A percentile compares a stretch with the other conserved stretches of the same genome.
Conservation (phyloP, 106 monocot species). For the Narthecium ossifragum region DNA sequence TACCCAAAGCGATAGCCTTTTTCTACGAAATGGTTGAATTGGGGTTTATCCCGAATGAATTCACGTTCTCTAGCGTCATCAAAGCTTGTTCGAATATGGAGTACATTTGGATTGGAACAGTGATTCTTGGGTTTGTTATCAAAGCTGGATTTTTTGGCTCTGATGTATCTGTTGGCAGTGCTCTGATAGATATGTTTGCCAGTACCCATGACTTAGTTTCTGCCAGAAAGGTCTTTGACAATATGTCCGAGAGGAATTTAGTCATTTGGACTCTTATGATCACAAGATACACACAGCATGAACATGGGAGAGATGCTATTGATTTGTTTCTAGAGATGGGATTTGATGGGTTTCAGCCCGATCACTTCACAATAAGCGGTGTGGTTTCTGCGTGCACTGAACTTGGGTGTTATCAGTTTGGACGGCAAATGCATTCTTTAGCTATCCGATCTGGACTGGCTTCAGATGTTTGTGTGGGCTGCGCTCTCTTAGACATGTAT, state of each 20-base stretch:
- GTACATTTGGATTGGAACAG: slow-evolving; percentile 14
- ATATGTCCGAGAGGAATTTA: slow-evolving; percentile 41
- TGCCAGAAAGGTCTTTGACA: slow-evolving; percentile 61
- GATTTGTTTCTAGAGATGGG: slow-evolving; percentile 50
- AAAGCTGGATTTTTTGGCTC: slow-evolving; percentile 43
- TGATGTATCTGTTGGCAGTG: slow-evolving; percentile 43
- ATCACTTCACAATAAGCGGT: slow-evolving; percentile 66
- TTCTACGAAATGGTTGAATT: slow-evolving; percentile 50
- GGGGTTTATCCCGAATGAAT: slow-evolving; percentile 60
- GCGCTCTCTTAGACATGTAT: slow-evolving; percentile 78
- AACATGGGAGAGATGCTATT: slow-evolving; percentile 31
- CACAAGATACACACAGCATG: slow-evolving; percentile 47
- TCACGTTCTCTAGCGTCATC: slow-evolving; percentile 44
- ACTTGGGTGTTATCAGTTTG: slow-evolving; percentile 35
- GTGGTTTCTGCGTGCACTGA: slow-evolving; percentile 53
- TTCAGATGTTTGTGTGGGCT: slow-evolving; percentile 48
- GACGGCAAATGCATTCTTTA: slow-evolving; percentile 59
- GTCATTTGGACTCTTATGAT: slow-evolving; percentile 82
- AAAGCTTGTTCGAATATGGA: slow-evolving; percentile 42
- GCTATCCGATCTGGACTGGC: slow-evolving; percentile 34
- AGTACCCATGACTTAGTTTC: slow-evolving; percentile 35
- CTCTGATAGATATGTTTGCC: slow-evolving; percentile 77
- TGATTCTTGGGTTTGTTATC: slow-evolving; percentile 39
- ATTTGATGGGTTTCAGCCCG: slow-evolving; percentile 40
- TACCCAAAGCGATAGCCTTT: slow-evolving; percentile 19